Evolutionary conservation across 768 basidiomycete species (phyloP), one percentile per base, ranked within the genome.

Genomic region (Phanerodontia chrysosporium): DNA sequence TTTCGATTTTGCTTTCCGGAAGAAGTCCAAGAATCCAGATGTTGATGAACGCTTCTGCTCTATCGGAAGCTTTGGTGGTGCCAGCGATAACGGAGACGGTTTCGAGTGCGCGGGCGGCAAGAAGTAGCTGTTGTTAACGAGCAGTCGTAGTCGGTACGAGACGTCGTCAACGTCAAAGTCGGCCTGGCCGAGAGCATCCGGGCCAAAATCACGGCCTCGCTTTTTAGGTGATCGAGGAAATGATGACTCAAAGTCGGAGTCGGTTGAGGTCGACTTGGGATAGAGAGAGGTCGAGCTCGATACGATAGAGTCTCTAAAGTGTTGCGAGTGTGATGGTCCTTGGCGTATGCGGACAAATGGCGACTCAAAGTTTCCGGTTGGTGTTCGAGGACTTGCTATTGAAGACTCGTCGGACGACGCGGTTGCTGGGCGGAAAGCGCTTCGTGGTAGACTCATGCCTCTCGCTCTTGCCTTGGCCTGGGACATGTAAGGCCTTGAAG

Each of bases 71-170:
- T 68, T 69, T 1, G 77, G 70, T 1, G 80, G 71, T 18, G 82
- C 79, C 59, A 92, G 82, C 53, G 88, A 83, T 27, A 86, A 78
- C 2, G 85, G 81, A 10, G 82, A 83, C 1, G 92, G 92, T 67
- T 94, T 94, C 44, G 85, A 80, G 66, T 94, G 92, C 0, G 92
- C 91, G 10, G 92, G 92, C 3, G 92, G 92, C 36, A 94, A 83
- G 67, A 90, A 94, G 69, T 94, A 94, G 67, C 80, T 92, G 72
- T 94, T 94, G 70, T 87, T 89, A 55, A 94, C 87, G 42, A 94
- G 82, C 55, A 94, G 80, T 42, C 85, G 87, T 21, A 94, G 82
- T 24, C 92, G 87, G 73, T 91, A 90, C 21, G 90, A 85, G 42
- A 93, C 90, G 66, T 94, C 92, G 71, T 94, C 91, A 22, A 80